Percentiles rank a stretch among this genome's conserved stretches.
Conservation (phyloP, 176 grass and related monocot genomes). For the Oryza longistaminata region DNA sequence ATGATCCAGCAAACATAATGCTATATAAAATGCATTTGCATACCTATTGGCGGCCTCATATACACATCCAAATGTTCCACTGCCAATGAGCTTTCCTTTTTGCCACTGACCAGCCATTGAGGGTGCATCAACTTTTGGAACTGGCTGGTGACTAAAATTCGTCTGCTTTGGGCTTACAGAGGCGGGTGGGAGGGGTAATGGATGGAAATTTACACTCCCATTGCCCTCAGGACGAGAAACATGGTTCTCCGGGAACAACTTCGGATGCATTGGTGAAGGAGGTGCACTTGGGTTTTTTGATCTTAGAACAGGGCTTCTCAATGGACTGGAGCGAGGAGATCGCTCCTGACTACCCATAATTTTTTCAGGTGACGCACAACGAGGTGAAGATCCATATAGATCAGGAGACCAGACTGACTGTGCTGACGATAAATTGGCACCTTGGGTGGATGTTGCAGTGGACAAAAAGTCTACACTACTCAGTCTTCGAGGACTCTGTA, state of each 20-base stretch:
- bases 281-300: constrained; percentile 65
- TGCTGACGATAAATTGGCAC: constrained; percentile 50
- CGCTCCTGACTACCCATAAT: constrained; percentile 42
- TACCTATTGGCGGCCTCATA: constrained; percentile 96
- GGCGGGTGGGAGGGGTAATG: constrained; percentile 77
- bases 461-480: constrained; percentile 57
- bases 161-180: constrained; percentile 53
- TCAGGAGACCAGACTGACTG: constrained; percentile 53
- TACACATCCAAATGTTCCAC: constrained; percentile 92
- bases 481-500: constrained; percentile 55
- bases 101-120: constrained; percentile 80
- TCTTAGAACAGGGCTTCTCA: constrained; percentile 48
- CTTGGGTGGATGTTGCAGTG: constrained; percentile 36
- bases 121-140: constrained; percentile 56
- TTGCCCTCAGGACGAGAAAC: constrained; percentile 40
- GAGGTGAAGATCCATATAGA: constrained; percentile 45
- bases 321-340: constrained; percentile 61
- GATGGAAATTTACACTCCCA: constrained; percentile 53
- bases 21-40: constrained; percentile 16
- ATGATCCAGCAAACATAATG: constrained; percentile 12
- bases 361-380: constrained; percentile 58
- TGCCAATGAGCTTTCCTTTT: constrained; percentile 90
- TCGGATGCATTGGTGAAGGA: constrained; percentile 65
- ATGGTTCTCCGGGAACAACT: constrained; percentile 53
- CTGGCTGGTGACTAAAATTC: constrained; percentile 37